Base-by-base conservation (phyloP, 768 basidiomycete species). In the Lactarius psammicola region DNA sequence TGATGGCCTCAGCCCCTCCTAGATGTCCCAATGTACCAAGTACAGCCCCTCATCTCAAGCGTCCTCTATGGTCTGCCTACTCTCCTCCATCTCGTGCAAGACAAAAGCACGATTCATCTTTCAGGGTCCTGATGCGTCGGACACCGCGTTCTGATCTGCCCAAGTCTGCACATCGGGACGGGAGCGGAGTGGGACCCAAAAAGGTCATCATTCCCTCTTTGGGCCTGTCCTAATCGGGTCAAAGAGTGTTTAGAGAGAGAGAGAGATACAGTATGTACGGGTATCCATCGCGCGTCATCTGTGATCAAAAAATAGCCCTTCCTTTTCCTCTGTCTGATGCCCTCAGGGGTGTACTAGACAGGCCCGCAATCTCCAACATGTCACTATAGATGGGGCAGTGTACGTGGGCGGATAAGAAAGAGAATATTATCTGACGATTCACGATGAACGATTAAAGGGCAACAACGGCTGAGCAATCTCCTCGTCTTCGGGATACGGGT, bases 1-100 rank as follows among this genome's bases (percentile, higher is more conserved):
- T 5, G 23, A 26, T 49, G 23, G 46, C 46, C 44, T 46, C 44
- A 13, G 23, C n/a, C 31, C 77, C 78, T 5, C 76, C 74, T 2
- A 36, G 33, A 34, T 5, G 9, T 34, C 33, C 3, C 33, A 34
- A 4, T 8, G 33, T 9, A 36, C 46, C 46, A 49, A 49, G 46
- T 49, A 49, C 11, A 49, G 23, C 23, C 23, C 11, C 46, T 49
- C 46, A 23, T 49, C 10, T 49, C 46, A 23, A 23, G 17, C 20
- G 42, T 23, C 34, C 23, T 13, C 46, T 49, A 23, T 49, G 23
- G 46, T 49, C 46, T 49, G 23, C 44, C 9, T 10, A 23, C 44
- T 18, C 18, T 44, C 44, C 8, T n/a, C 46, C 46, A 11, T 49
- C 46, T 49, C n/a, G 10, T 49, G 46, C 46, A 49, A 49, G 46